Percentiles rank a stretch among this genome's conserved stretches.
phyloP scores from a whole-genome alignment of 2,329 filamentous ascomycete genomes.

The Aphanocladium album region DNA sequence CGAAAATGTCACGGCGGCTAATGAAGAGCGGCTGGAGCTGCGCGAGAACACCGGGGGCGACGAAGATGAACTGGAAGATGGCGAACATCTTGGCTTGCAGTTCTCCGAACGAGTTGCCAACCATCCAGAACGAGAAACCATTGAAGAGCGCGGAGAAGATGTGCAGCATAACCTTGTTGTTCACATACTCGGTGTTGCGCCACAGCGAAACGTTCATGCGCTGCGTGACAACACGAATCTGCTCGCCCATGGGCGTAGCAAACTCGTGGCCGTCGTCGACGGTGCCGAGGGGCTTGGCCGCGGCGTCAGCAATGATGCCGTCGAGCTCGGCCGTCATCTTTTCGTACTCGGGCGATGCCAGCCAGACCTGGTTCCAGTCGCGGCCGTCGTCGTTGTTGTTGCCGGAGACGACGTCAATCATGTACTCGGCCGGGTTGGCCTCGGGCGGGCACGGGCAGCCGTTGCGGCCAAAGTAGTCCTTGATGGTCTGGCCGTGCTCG shows the following conservation, averaged over 20 bases:
- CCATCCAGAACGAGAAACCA: slow-evolving; percentile 58
- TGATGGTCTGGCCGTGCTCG: slow-evolving; percentile 47
- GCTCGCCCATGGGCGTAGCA: slow-evolving; percentile 59
- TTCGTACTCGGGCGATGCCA: slow-evolving; percentile 55
- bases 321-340: slow-evolving; percentile 58
- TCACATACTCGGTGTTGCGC: slow-evolving; percentile 62
- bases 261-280: slow-evolving; percentile 60
- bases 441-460: slow-evolving; percentile 57
- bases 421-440: slow-evolving; percentile 71
- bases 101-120: slow-evolving; percentile 45
- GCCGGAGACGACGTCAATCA: slow-evolving; percentile 58
- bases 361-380: slow-evolving; percentile 69
- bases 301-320: slow-evolving; percentile 52
- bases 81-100: slow-evolving; percentile 54
- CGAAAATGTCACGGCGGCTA: slow-evolving; percentile 51
- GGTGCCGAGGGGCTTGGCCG: slow-evolving; percentile 36
- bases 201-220: slow-evolving; percentile 60
- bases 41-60: slow-evolving; percentile 52
- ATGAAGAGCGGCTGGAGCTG: slow-evolving; percentile 57
- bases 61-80: slow-evolving; percentile 60
- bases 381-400: slow-evolving; percentile 32
- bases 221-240: slow-evolving; percentile 58
- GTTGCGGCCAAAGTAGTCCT: slow-evolving; percentile 60
- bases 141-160: slow-evolving; percentile 52
- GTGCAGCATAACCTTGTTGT: slow-evolving; percentile 57